Evolutionary conservation across 140 eudicot genomes (phyloP).

Genomic region (Ambrosia hybrid): DNA sequence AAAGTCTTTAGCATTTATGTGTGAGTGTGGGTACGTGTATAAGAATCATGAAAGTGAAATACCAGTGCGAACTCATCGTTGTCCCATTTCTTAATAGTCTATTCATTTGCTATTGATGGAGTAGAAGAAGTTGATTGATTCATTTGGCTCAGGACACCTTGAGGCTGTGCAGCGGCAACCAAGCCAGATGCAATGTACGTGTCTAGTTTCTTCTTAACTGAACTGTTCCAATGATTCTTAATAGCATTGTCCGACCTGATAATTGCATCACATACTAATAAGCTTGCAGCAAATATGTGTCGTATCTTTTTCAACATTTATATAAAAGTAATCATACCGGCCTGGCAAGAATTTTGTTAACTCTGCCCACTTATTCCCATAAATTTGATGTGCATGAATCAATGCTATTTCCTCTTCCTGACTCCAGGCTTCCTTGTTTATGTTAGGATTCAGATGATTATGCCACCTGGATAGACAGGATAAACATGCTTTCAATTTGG

Average conservation of each 20-base stretch:
- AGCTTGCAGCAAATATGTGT: too few species aligned
- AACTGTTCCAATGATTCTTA: constrained; percentile 94
- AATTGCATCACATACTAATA: too few species aligned
- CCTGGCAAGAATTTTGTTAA: constrained; percentile 89
- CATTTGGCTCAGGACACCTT: constrained; percentile 38
- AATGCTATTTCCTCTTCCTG: constrained; percentile 88
- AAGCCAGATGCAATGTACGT: constrained; percentile 66
- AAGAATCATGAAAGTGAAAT: constrained; percentile 22
- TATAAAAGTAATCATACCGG: constrained; percentile 48
- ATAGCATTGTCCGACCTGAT: constrained; percentile 83
- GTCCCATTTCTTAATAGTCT: constrained; percentile 75
- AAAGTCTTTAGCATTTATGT: too few species aligned
- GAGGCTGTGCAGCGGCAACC: constrained; percentile 53
- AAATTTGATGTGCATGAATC: constrained; percentile 79
- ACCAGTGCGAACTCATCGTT: constrained; percentile 87
- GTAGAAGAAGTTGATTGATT: constrained; percentile 63
- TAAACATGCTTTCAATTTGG: background rate
- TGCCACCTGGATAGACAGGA: constrained; percentile 66
- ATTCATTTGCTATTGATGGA: constrained; percentile 71
- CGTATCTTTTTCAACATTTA: background rate
- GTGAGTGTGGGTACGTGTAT: too few species aligned
- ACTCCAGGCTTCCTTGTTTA: constrained; percentile 94
- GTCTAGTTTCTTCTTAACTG: constrained; percentile 84
- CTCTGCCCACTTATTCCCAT: constrained; percentile 97
- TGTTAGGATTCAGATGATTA: constrained; percentile 81